Percentiles rank a stretch among this genome's conserved stretches.
phyloP scores from a whole-genome alignment of 371 early-diverging fungal species.

The Apophysomyces variabilis region DNA sequence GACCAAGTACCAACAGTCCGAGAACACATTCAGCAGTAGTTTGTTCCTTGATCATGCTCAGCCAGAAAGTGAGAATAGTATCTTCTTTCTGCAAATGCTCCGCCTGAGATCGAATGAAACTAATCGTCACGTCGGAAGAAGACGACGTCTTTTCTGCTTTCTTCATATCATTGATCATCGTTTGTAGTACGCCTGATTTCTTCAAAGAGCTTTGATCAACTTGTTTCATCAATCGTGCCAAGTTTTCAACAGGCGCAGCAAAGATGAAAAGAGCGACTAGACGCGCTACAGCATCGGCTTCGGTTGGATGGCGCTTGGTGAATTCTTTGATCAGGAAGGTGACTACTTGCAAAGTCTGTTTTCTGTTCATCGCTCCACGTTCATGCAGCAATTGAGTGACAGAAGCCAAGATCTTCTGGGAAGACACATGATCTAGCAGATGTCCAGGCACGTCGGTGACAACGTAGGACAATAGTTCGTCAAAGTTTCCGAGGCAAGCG shows the following conservation, averaged over 20 bases:
- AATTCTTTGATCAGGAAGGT: conserved; percentile 40
- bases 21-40: conserved; percentile 23
- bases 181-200: conserved; percentile 8
- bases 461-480: conserved; percentile 42
- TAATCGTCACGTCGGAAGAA: conserved; percentile 19
- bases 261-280: conserved; percentile 39
- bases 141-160: neutral
- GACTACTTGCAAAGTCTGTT: conserved; percentile 30
- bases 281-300: conserved; percentile 30
- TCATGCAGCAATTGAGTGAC: conserved; percentile 31
- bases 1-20: conserved; percentile 37
- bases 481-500: conserved; percentile 57
- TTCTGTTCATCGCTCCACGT: conserved; percentile 29
- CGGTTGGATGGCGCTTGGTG: conserved; percentile 27
- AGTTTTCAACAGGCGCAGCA: conserved; percentile 24
- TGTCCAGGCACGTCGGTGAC: conserved; percentile 41
- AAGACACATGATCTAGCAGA: conserved; percentile 35
- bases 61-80: conserved; percentile 31
- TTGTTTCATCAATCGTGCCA: conserved; percentile 6
- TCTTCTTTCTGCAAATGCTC: conserved; percentile 24
- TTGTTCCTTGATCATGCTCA: conserved; percentile 27
- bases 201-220: neutral
- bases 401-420: conserved; percentile 41
- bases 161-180: conserved; percentile 25
- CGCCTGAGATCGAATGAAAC: conserved; percentile 41